Percentiles rank a stretch among this genome's conserved stretches.
These are phyloP conservation scores for Citrus inodora DNA, from an alignment of 345 rosid genomes.

Conservation along the genomic window DNA sequence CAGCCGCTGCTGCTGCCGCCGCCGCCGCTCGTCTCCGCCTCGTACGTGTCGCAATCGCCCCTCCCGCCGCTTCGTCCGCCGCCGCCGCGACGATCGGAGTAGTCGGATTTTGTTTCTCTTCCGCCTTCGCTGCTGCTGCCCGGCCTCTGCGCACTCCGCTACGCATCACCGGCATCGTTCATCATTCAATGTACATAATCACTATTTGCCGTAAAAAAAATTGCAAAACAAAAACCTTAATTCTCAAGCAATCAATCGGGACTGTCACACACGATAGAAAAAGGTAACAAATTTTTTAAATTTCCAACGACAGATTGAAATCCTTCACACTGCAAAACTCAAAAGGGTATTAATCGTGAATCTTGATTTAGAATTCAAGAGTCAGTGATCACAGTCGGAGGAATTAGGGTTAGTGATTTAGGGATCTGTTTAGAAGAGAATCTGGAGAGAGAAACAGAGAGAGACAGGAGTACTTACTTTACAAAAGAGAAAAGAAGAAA, in stretches of 20 bases:
- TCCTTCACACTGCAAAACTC: neutral
- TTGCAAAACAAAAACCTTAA: neutral
- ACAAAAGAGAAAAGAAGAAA: neutral
- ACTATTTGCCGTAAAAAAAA: neutral
- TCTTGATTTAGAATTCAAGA: neutral
- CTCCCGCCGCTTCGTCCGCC: slow-evolving; percentile 30
- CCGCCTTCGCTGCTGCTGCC: slow-evolving; percentile 16
- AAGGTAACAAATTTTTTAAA: neutral
- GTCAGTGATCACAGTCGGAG: neutral
- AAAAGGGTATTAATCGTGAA: neutral
- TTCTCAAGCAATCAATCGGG: slow-evolving; percentile 10
- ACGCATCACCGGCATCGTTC: slow-evolving; percentile 78
- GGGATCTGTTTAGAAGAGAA: slow-evolving; percentile 3
- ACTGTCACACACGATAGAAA: neutral
- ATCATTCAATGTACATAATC: slow-evolving; percentile 37
- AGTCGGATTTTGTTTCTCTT: slow-evolving; percentile 7
- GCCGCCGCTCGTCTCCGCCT: slow-evolving; percentile 52
- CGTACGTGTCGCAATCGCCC: slow-evolving; percentile 58
- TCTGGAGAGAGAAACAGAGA: neutral
- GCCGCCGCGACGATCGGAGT: slow-evolving; percentile 32
- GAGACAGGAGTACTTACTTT: neutral
- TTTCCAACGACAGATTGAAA: neutral
- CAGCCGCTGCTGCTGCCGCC: slow-evolving; percentile 22
- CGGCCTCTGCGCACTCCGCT: slow-evolving; percentile 58
- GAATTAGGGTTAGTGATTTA: slow-evolving; percentile 4